phyloP scores from a whole-genome alignment of 495 filamentous ascomycete genomes.

The Aspergillus nanangensis region DNA sequence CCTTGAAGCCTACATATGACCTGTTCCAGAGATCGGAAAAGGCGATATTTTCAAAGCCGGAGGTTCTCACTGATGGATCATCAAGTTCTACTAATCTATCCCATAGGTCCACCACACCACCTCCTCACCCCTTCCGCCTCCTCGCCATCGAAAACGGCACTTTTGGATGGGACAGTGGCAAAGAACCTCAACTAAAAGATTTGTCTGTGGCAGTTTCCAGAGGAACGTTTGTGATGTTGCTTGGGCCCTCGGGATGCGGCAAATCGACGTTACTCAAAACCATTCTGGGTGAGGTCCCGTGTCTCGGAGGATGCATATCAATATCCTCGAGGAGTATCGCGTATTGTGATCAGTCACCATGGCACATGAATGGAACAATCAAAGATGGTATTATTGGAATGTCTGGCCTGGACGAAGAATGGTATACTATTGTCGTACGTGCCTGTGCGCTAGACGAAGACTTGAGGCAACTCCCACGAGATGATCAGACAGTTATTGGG shows the following conservation, averaged over 20 bases:
- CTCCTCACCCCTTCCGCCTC: too few relatives aligned
- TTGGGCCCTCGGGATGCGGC: constrained; percentile 58
- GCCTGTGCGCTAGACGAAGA: constrained; percentile 59
- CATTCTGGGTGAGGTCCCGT: constrained; percentile 52
- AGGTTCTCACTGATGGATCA: too few relatives aligned
- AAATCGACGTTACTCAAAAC: constrained; percentile 56
- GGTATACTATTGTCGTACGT: constrained; percentile 61
- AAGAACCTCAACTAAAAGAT: constrained; percentile 37
- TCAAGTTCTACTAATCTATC: too few relatives aligned
- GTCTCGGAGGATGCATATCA: constrained; percentile 35
- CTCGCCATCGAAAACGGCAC: constrained; percentile 41
- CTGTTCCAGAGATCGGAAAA: constrained; percentile 20
- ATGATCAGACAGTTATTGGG: constrained; percentile 57
- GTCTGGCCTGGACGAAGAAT: constrained; percentile 43
- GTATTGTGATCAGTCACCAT: constrained; percentile 49
- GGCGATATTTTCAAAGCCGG: too few relatives aligned
- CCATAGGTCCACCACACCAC: constrained; percentile 8
- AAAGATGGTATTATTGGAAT: constrained; percentile 54
- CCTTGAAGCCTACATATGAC: constrained; percentile 15
- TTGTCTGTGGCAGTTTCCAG: constrained; percentile 37
- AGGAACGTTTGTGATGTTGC: constrained; percentile 43
- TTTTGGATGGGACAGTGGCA: constrained; percentile 48
- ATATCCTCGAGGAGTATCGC: constrained; percentile 37
- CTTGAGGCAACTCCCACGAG: constrained; percentile 48
- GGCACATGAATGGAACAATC: constrained; percentile 56